Evolutionary conservation across 2,329 filamentous ascomycete genomes (phyloP), one percentile per base, ranked within the genome.

Genomic region (Penicillium sp.): DNA sequence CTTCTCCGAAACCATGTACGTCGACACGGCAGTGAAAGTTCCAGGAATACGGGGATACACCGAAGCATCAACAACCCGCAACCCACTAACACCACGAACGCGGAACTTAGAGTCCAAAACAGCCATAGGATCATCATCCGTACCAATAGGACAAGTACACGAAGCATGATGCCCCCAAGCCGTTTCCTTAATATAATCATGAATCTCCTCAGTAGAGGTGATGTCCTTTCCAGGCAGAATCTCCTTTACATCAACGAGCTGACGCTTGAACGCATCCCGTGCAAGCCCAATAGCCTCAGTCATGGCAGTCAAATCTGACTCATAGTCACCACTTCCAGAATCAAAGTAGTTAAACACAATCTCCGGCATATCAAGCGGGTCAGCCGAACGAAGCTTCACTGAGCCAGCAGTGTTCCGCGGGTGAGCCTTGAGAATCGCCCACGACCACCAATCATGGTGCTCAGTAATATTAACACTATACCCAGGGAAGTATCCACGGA

Each of bases 61-160:
- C 23, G 77, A 81, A 0, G 83, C 85, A 71, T 88, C 85, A 0
- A 88, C 85, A 2, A 87, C 85, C 26, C 85, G 74, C 48, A 88
- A 66, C 0, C 81, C 79, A 0, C 75, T 68, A 0, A 84, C 79
- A 0, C 83, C 83, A 8, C 80, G 73, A 1, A 88, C 85, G 12
- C 78, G 74, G 66, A 87, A 85, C 48, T 81, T 71, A 0, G 74
- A 75, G 64, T 87, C 81, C 48, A 87, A 67, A 2, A 85, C 83
- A 8, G 82, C 82, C 63, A 78, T 79, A 2, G 75, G 69, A 62
- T 88, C 82, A 11, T 73, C 74, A 26, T 80, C 77, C 1, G 74
- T 72, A 1, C 85, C 84, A 59, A 87, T 86, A 0, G 81, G 75
- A 44, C 77, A 80, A 0, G 82, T 82, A 37, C 79, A 82, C 0